A percentile compares a stretch with the other conserved stretches of the same genome.
Conservation (phyloP, 1,284 basidiomycete species). For the Hemileia vastatrix region DNA sequence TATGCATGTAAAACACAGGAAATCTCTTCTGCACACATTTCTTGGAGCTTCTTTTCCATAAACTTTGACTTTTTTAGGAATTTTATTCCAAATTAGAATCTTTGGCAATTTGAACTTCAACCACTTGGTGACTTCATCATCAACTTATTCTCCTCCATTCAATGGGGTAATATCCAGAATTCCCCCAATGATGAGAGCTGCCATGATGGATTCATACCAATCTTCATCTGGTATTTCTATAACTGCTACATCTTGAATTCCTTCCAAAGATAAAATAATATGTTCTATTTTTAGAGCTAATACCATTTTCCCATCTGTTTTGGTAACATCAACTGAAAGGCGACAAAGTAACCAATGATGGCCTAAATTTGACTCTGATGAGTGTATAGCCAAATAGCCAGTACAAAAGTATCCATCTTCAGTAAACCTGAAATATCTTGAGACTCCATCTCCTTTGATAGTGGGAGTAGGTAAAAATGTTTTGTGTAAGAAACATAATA, state of each 20-base stretch:
- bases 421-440: conserved; percentile 52
- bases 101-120: conserved; percentile 21
- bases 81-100: conserved; percentile 18
- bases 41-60: too few relatives aligned
- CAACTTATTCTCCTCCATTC: conserved; percentile 1
- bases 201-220: conserved; percentile 43
- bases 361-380: conserved; percentile 27
- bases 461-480: too few relatives aligned
- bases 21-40: too few relatives aligned
- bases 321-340: conserved; percentile 27
- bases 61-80: too few relatives aligned
- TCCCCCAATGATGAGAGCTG: conserved; percentile 23
- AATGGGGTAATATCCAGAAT: too few relatives aligned
- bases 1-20: too few relatives aligned
- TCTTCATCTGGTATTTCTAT: conserved; percentile 41
- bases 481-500: too few relatives aligned
- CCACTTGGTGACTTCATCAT: conserved; percentile 25
- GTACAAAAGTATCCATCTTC: conserved; percentile 77
- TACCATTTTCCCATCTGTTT: conserved; percentile 43
- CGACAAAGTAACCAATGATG: conserved; percentile 39
- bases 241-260: conserved; percentile 43
- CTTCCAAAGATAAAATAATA: conserved; percentile 37
- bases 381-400: conserved; percentile 55
- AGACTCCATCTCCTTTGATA: too few relatives aligned
- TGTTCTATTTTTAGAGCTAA: conserved; percentile 44